Evolutionary conservation across 148 eudicot genomes (phyloP).

Genomic region (Cornus controversa): DNA sequence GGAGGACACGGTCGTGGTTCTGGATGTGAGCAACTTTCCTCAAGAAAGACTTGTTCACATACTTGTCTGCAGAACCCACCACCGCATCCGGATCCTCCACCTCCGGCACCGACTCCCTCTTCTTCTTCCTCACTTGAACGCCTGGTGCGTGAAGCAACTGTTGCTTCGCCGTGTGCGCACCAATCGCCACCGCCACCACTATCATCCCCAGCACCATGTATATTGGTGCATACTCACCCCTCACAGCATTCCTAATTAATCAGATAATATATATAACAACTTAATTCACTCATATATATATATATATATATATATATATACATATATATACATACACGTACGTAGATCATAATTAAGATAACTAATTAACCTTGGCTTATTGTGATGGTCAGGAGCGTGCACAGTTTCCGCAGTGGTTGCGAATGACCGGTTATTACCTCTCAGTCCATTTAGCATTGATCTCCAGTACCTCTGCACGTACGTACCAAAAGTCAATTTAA

Average conservation of each 20-base stretch:
- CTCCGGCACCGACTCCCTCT: constrained; percentile 29
- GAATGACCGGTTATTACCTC: too few relatives aligned
- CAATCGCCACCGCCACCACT: constrained; percentile 19
- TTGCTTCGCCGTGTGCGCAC: constrained; percentile 28
- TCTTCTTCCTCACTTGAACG: constrained; percentile 28
- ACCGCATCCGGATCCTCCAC: constrained; percentile 23
- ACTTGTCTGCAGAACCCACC: constrained; percentile 23
- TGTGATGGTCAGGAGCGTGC: too few relatives aligned
- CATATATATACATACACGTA: too few relatives aligned
- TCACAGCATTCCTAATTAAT: neutral
- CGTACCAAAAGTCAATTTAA: too few relatives aligned
- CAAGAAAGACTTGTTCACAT: constrained; percentile 34
- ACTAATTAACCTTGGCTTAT: too few relatives aligned
- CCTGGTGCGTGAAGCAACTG: constrained; percentile 30
- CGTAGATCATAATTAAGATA: too few relatives aligned
- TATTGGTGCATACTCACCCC: constrained; percentile 25
- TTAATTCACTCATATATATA: too few relatives aligned
- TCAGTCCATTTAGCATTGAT: too few relatives aligned
- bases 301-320: too few relatives aligned
- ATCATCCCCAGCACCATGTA: constrained; percentile 28
- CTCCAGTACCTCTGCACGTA: too few relatives aligned
- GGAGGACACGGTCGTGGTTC: constrained; percentile 11
- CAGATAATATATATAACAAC: neutral
- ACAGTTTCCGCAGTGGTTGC: too few relatives aligned
- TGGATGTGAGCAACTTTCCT: constrained; percentile 43